Conservation (phyloP, 2,329 filamentous ascomycete species). For the Paraconiothyrium brasiliense region DNA sequence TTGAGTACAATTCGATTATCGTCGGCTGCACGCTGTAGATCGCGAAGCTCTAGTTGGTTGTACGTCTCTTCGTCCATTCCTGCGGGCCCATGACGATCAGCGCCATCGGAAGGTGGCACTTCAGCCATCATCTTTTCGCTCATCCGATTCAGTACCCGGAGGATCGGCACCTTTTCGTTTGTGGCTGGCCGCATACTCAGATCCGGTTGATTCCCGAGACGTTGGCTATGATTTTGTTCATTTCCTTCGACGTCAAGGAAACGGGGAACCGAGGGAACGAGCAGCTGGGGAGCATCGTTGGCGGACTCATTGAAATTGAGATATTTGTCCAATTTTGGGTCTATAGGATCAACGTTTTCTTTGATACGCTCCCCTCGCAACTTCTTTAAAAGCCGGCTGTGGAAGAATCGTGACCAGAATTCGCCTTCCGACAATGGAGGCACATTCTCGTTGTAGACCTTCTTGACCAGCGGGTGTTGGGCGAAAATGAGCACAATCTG, state of each 20-base stretch:
- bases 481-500: constrained; percentile 93
- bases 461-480: constrained; percentile 89
- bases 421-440: constrained; percentile 76
- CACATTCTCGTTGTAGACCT: constrained; percentile 92
- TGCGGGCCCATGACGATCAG: constrained; percentile 68
- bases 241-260: constrained; percentile 95
- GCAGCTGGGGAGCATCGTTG: constrained; percentile 52
- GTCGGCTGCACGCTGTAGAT: constrained; percentile 77
- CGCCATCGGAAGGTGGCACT: constrained; percentile 82
- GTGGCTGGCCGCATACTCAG: constrained; percentile 84
- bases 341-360: constrained; percentile 74
- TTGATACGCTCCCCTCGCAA: constrained; percentile 87
- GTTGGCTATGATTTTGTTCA: constrained; percentile 90
- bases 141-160: constrained; percentile 86
- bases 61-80: constrained; percentile 78
- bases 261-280: constrained; percentile 77
- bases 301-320: constrained; percentile 74
- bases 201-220: constrained; percentile 87
- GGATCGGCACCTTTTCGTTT: constrained; percentile 82
- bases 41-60: constrained; percentile 77
- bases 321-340: constrained; percentile 86
- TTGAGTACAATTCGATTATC: constrained; percentile 84
- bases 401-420: constrained; percentile 96
- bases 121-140: constrained; percentile 94
- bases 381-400: constrained; percentile 88